phyloP scores from a whole-genome alignment of 78 protist species.

The Creolimax fragrantissima region DNA sequence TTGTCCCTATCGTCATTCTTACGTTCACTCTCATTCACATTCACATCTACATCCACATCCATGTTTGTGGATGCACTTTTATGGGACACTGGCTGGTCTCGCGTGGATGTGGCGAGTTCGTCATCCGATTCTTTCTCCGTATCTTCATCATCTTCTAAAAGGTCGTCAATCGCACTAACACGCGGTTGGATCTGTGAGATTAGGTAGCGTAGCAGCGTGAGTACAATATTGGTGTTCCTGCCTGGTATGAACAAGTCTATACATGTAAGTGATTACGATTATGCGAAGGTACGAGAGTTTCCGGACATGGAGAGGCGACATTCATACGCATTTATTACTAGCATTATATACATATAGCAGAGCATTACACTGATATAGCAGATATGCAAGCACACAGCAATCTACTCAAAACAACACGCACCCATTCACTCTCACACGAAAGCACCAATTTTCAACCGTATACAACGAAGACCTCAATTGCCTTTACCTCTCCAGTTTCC shows the following conservation, averaged over 20 bases:
- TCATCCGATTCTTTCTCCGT: constrained; percentile 9
- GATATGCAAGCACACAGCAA: background rate
- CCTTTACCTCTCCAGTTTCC: background rate
- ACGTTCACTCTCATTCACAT: background rate
- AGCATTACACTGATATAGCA: background rate
- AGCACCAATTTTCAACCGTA: background rate
- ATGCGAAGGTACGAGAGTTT: too few relatives aligned
- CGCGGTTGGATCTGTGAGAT: constrained; percentile 35
- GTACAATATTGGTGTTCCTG: background rate
- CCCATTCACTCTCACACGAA: background rate
- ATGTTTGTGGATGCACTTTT: too few relatives aligned
- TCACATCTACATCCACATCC: background rate
- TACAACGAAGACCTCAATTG: too few relatives aligned
- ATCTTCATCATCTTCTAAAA: constrained; percentile 35
- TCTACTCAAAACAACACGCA: background rate
- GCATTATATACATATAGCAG: background rate
- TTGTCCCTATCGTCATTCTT: background rate
- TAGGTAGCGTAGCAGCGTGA: background rate
- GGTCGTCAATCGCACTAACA: constrained; percentile 41
- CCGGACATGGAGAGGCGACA: too few relatives aligned
- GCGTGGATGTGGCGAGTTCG: background rate
- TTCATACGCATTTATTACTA: background rate
- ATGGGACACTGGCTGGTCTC: too few relatives aligned
- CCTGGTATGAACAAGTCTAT: background rate
- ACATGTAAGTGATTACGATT: too few relatives aligned